These are phyloP conservation scores for Populus simonii DNA, from an alignment of 345 rosid species.

Conservation along the genomic window DNA sequence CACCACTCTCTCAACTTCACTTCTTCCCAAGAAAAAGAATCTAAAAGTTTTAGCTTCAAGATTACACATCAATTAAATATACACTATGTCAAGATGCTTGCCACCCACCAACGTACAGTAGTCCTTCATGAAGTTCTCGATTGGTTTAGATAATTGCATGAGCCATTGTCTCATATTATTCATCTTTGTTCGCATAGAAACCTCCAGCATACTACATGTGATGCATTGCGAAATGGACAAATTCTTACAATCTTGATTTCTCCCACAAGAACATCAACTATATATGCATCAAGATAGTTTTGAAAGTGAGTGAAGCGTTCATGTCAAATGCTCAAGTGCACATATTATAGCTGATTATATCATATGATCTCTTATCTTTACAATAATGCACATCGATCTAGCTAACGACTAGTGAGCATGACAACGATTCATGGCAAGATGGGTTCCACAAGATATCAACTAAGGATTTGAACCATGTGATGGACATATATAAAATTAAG, in stretches of 20 bases:
- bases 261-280: background rate
- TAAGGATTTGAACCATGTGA: background rate
- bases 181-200: background rate
- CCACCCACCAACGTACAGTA: background rate
- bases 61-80: background rate
- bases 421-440: background rate
- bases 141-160: background rate
- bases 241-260: background rate
- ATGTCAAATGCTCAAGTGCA: background rate
- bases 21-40: too few species aligned
- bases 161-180: background rate
- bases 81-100: background rate
- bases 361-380: background rate
- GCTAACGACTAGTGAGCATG: background rate
- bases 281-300: too few species aligned
- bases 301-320: background rate
- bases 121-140: background rate
- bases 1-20: background rate
- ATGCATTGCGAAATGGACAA: background rate
- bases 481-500: background rate
- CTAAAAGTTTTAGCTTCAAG: background rate
- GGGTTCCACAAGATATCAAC: background rate
- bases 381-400: background rate
- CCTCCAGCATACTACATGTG: background rate
- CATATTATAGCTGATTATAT: background rate